Conservation (phyloP, 768 basidiomycete genomes). For the Macrolepiota fuliginosa region DNA sequence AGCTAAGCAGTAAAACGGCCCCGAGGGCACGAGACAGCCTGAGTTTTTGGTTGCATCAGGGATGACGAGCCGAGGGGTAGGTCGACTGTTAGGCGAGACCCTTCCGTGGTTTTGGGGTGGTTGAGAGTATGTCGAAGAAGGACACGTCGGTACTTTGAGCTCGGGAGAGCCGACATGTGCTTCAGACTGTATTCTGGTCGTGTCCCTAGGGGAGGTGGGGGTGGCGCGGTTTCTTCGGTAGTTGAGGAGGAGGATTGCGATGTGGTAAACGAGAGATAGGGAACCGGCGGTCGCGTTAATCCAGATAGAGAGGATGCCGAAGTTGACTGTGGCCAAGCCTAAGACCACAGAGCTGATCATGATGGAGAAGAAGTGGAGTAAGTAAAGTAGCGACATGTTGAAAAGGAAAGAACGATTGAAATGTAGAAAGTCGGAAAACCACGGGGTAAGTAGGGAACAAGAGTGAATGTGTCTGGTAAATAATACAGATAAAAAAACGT, state of each 20-base stretch:
- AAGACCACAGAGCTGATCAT: slow-evolving; percentile 6
- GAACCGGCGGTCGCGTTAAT: slow-evolving; percentile 20
- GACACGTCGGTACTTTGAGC: not conserved
- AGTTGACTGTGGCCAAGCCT: slow-evolving; percentile 23
- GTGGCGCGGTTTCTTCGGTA: slow-evolving; percentile 4
- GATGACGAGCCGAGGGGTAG: not conserved
- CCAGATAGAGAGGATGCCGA: slow-evolving; percentile 25
- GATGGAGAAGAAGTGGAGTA: slow-evolving; percentile 3
- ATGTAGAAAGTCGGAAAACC: not conserved
- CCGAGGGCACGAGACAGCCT: slow-evolving; percentile 5
- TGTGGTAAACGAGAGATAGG: slow-evolving; percentile 21
- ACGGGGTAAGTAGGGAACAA: too few species aligned
- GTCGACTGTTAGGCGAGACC: not conserved
- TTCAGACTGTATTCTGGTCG: not conserved
- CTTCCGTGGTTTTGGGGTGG: not conserved
- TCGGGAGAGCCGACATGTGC: not conserved
- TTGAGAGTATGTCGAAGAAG: not conserved
- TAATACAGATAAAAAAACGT: not conserved
- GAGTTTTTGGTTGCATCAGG: not conserved
- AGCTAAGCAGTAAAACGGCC: slow-evolving; percentile 13
- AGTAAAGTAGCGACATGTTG: not conserved
- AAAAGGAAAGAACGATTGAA: not conserved
- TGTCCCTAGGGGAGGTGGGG: not conserved
- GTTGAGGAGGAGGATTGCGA: slow-evolving; percentile 14
- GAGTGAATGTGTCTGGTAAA: not conserved